These are phyloP conservation scores for Tetramitus jugosus DNA, from an alignment of 208 protist species.

Conservation along the genomic window DNA sequence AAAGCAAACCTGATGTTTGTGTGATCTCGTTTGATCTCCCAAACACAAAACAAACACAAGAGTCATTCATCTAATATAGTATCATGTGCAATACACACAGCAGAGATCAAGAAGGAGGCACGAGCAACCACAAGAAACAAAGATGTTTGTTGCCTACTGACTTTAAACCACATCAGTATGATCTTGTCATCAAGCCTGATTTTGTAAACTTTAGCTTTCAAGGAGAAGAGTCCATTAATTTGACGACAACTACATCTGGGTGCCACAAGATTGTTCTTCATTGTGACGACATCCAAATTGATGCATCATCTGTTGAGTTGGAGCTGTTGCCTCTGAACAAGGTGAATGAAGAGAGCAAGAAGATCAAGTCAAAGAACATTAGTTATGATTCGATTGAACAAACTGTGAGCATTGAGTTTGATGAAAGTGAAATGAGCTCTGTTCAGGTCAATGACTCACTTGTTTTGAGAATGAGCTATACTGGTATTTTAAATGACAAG, in stretches of 20 bases:
- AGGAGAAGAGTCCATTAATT: background rate
- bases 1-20: no score
- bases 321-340: background rate
- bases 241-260: background rate
- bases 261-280: background rate
- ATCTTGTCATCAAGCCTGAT: background rate
- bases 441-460: background rate
- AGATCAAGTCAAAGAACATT: background rate
- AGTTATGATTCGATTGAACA: background rate
- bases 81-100: no score
- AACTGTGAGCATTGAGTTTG: background rate
- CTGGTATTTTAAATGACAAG: constrained; percentile 75
- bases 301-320: background rate
- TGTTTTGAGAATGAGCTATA: background rate
- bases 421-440: background rate
- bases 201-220: background rate
- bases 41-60: no score
- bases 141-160: background rate
- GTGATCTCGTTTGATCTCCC: no score
- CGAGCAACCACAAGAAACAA: no score
- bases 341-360: background rate
- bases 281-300: background rate
- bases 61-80: no score
- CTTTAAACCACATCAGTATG: background rate
- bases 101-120: no score